A percentile compares a stretch with the other conserved stretches of the same genome.
Evolutionary conservation across 345 rosid genomes (phyloP).

Genomic region (Gossypium turneri): DNA sequence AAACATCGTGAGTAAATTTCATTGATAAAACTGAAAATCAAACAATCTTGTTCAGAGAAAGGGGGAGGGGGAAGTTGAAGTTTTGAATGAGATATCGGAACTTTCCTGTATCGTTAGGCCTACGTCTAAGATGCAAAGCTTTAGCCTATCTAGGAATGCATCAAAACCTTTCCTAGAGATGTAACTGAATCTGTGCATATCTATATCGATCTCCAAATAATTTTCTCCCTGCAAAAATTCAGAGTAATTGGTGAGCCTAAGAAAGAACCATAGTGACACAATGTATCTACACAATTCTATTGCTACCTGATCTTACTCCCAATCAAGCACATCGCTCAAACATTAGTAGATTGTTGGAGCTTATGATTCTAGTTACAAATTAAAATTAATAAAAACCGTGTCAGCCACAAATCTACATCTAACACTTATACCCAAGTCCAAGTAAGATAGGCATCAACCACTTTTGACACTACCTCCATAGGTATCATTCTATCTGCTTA

Average conservation of each 20-base stretch:
- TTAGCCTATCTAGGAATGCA: slow-evolving; percentile 72
- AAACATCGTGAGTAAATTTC: slow-evolving; percentile 1
- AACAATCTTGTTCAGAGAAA: background rate
- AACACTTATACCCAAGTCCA: no score
- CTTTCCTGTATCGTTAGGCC: slow-evolving; percentile 92
- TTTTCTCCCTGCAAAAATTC: slow-evolving; percentile 64
- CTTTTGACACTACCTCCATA: no score
- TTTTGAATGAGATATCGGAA: background rate
- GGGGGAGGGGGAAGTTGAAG: background rate
- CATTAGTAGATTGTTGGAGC: background rate
- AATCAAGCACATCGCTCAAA: background rate
- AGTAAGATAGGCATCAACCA: no score
- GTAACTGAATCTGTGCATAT: slow-evolving; percentile 95
- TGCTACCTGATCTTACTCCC: background rate
- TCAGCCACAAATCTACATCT: no score
- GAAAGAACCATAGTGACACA: background rate
- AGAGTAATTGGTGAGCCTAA: background rate
- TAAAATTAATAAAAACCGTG: no score
- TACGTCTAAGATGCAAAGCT: slow-evolving; percentile 71
- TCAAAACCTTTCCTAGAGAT: slow-evolving; percentile 90
- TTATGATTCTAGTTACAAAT: background rate
- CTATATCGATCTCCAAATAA: slow-evolving; percentile 86
- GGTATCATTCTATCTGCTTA: no score
- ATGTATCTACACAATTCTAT: background rate
- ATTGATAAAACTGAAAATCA: slow-evolving; percentile 4